A percentile compares a stretch with the other conserved stretches of the same genome.
Conservation (phyloP, 208 protist species). For the Porcisia hertigi region DNA sequence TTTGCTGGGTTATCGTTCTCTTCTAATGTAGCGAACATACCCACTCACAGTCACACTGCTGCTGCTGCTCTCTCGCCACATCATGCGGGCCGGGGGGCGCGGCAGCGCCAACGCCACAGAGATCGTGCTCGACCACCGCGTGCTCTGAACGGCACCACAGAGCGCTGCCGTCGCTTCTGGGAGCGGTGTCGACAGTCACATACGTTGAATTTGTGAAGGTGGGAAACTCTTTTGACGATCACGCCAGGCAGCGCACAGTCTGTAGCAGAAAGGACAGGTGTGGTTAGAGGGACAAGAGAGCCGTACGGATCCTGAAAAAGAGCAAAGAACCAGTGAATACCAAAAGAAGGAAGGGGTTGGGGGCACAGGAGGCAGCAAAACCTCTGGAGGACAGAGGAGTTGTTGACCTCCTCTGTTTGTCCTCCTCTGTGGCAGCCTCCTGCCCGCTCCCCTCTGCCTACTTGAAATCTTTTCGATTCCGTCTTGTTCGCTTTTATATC, state of each 20-base stretch:
- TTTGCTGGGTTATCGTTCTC: background rate
- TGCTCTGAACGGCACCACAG: constrained; percentile 29
- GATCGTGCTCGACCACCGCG: constrained; percentile 4
- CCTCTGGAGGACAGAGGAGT: background rate
- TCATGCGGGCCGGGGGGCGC: background rate
- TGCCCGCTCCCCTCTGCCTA: background rate
- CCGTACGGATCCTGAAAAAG: no score
- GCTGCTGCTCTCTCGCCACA: background rate
- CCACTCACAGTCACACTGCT: background rate
- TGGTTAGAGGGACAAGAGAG: background rate
- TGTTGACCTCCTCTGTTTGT: background rate
- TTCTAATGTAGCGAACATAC: background rate
- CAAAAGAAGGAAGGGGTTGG: background rate
- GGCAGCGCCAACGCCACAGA: background rate
- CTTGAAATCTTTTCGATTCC: background rate
- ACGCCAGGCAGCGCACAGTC: background rate
- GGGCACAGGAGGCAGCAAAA: background rate
- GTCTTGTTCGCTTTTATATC: background rate
- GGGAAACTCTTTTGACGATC: background rate
- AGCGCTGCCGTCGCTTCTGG: constrained; percentile 43
- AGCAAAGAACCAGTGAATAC: background rate
- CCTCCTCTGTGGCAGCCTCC: background rate
- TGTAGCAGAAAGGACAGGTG: background rate
- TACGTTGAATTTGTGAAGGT: background rate
- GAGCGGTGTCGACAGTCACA: constrained; percentile 26